Base-by-base conservation (phyloP, 352 stramenopile species). In the Blastocystis sp. region DNA sequence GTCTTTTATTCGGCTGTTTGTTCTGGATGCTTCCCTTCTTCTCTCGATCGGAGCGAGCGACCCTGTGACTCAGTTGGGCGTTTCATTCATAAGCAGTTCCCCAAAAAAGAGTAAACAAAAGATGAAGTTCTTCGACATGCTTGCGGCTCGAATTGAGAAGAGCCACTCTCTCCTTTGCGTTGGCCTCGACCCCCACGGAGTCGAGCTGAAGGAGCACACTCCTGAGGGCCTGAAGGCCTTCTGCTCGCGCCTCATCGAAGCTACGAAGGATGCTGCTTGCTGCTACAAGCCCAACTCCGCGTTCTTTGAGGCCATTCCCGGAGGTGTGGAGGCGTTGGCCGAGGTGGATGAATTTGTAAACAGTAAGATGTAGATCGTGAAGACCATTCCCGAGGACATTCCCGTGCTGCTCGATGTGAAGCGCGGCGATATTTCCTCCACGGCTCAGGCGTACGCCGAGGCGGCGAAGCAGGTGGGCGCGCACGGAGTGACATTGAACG, bases 281-380 rank as follows among this genome's bases (percentile, higher is more conserved):
- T 95, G 94, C 51, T 99, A 98, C 94, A 99, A 99, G 92, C 97
- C 97, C 37, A 99, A 99, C 93, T 96, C 96, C 78, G 97, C 97
- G 4, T 99, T 99, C 92, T 99, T 99, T 91, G 97, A 99, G 91
- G 93, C 94, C 16, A 80, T 95, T 45, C 92, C 93, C 12, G 94
- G 95, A 51, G 97, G 97, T 66, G 92, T 96, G 79, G 91, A 92
- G 6, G 96, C 96, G 4, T 92, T 99, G 41, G 92, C 95, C 88
- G 91, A 95, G 62, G 96, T 99, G 69, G 61, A 81, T 90, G 12
- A 59, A 13, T 4, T 60, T 62, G 16, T 29, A 12, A 39, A 6
- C 1, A 62, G 26, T 85, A n/a, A 88, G 21, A 13, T 79, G 37
- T 74, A 92, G 35, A 85, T 92, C 10, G 39, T 90, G n/a, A 55